Evolutionary conservation across 1,139 yeast species (phyloP), one percentile per base, ranked within the genome.

Genomic region (Lodderomyces parapsilosis): DNA sequence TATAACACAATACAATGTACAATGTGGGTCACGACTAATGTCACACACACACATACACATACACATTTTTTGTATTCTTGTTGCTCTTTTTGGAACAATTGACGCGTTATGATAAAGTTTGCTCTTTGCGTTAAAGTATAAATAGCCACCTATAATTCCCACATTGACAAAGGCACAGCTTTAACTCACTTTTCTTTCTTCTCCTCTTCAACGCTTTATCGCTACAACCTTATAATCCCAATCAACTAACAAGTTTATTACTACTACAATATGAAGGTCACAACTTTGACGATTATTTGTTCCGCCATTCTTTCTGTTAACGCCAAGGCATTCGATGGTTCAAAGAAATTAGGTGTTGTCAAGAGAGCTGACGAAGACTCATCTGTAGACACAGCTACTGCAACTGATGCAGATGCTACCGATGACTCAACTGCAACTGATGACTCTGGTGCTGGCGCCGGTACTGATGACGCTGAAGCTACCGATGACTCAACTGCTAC

Each of bases 181-280:
- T 10, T 19, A 2, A 6, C 13, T 5, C 23, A 20, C 23, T 6
- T 13, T 13, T 33, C 19, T 23, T 38, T 33, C 17, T 27, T 10
- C 10, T 38, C 17, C 30, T 33, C 18, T 10, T 13, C 41, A 11
- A n/a, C 20, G 10, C 10, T 8, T 24, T 9, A n/a, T n/a, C n/a
- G n/a, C n/a, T n/a, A n/a, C n/a, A n/a, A n/a, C n/a, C n/a, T n/a
- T n/a, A n/a, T n/a, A n/a, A n/a, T n/a, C n/a, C n/a, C n/a, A n/a
- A n/a, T n/a, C n/a, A n/a, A n/a, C n/a, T n/a, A n/a, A n/a, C n/a
- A n/a, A n/a, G n/a, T n/a, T n/a, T n/a, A n/a, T n/a, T n/a, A n/a
- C n/a, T 11, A 30, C 11, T 6, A 39, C 23, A 35, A 39, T n/a
- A n/a, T 39, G 42, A 39, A 20, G 37, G 33, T 40, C 28, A 40